A percentile compares a stretch with the other conserved stretches of the same genome.
phyloP scores from a whole-genome alignment of 768 basidiomycete species.

The Baorangia bicolor region DNA sequence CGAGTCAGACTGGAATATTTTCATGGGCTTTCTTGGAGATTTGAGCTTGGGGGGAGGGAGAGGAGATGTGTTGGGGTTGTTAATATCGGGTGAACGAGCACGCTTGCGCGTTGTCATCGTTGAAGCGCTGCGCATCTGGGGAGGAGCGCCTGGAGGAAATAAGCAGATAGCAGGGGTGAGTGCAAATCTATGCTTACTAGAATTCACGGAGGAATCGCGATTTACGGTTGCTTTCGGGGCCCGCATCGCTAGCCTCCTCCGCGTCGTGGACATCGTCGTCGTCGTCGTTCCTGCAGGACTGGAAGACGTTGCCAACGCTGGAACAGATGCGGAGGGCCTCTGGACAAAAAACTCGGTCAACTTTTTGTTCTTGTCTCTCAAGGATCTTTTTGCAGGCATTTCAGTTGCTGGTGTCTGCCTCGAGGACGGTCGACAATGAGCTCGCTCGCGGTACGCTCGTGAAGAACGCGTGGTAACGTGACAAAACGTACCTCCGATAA shows the following conservation, averaged over 20 bases:
- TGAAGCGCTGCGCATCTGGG: slow-evolving; percentile 9
- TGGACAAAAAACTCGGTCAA: slow-evolving; percentile 50
- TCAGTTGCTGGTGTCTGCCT: neutral
- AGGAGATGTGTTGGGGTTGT: neutral
- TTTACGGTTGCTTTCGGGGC: slow-evolving; percentile 1
- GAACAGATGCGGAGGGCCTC: slow-evolving; percentile 23
- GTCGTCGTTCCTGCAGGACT: neutral
- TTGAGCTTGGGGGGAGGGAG: slow-evolving; percentile 15
- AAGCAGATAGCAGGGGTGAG: neutral
- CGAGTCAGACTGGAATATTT: slow-evolving; percentile 8
- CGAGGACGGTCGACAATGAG: neutral
- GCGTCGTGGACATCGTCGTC: slow-evolving; percentile 6
- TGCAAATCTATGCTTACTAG: slow-evolving; percentile 17
- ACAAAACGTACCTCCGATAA: slow-evolving; percentile 2
- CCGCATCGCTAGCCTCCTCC: slow-evolving; percentile 10
- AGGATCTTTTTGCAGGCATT: slow-evolving; percentile 21
- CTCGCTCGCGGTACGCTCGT: slow-evolving; percentile 6
- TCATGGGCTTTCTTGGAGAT: slow-evolving; percentile 24
- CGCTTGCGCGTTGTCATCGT: slow-evolving; percentile 25
- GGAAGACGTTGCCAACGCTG: slow-evolving; percentile 10
- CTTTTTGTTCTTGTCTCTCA: slow-evolving; percentile 22
- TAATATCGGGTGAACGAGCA: slow-evolving; percentile 24
- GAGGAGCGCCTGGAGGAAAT: slow-evolving; percentile 13
- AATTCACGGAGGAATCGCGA: neutral
- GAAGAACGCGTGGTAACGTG: slow-evolving; percentile 13